Conservation (phyloP, 768 basidiomycete species). For the Thelephora ganbajun region DNA sequence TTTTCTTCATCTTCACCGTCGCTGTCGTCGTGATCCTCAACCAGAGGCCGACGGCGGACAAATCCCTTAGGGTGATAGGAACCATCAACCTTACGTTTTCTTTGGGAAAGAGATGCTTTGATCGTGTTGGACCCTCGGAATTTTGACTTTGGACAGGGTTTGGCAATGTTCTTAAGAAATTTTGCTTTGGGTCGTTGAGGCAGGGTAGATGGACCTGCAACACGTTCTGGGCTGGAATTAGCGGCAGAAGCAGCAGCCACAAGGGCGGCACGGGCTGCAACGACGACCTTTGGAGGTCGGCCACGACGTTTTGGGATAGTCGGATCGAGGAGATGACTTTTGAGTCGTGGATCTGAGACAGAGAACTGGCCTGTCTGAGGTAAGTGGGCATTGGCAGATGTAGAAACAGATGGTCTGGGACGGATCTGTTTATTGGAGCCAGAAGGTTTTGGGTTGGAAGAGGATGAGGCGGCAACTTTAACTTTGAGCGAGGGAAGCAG, state of each 20-base stretch:
- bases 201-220: not conserved
- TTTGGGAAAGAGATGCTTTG: not conserved
- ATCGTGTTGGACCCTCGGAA: not conserved
- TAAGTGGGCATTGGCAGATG: slow-evolving; percentile 8
- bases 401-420: slow-evolving; percentile 4
- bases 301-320: slow-evolving; percentile 33
- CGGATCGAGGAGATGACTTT: slow-evolving; percentile 6
- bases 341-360: not conserved
- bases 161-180: not conserved
- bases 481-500: slow-evolving; percentile 45
- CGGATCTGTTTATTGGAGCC: not conserved
- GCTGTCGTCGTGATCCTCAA: slow-evolving; percentile 1
- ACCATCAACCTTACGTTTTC: not conserved
- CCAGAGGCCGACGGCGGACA: not conserved
- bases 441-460: slow-evolving; percentile 5
- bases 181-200: not conserved
- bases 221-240: not conserved
- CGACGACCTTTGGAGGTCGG: slow-evolving; percentile 37
- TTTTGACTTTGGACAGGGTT: not conserved
- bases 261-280: slow-evolving; percentile 21
- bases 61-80: not conserved
- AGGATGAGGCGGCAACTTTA: slow-evolving; percentile 21
- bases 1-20: slow-evolving; percentile 21
- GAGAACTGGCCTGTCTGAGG: not conserved
- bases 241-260: slow-evolving; percentile 7